phyloP scores from a whole-genome alignment of 2,329 filamentous ascomycete species.

The Sporothrix inflata region DNA sequence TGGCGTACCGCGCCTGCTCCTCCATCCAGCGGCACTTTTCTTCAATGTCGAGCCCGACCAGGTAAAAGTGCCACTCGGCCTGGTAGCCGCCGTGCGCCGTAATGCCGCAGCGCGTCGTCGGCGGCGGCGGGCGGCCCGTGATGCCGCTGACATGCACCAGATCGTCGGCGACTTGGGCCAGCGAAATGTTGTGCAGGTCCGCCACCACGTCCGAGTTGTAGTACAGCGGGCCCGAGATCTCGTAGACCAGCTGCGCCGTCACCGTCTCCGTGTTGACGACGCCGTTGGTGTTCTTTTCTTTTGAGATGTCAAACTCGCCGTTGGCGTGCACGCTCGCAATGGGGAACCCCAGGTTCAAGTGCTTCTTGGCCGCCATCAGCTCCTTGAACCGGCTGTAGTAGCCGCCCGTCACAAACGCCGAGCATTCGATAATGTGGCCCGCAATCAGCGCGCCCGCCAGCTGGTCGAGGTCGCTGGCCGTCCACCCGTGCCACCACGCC shows the following conservation, averaged over 20 bases:
- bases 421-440: constrained; percentile 37
- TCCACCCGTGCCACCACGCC: constrained; percentile 36
- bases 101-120: constrained; percentile 44
- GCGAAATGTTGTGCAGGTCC: constrained; percentile 41
- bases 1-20: constrained; percentile 31
- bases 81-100: constrained; percentile 41
- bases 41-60: constrained; percentile 26
- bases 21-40: constrained; percentile 32
- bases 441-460: constrained; percentile 35
- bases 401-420: constrained; percentile 39
- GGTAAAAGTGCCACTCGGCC: constrained; percentile 28
- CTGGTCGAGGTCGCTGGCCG: constrained; percentile 30
- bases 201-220: constrained; percentile 44
- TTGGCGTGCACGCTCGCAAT: constrained; percentile 30
- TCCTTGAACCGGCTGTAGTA: constrained; percentile 40
- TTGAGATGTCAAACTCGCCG: constrained; percentile 32
- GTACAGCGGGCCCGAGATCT: constrained; percentile 44
- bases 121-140: constrained; percentile 41
- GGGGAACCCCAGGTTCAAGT: constrained; percentile 36
- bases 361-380: constrained; percentile 31
- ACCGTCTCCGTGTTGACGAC: constrained; percentile 34
- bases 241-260: constrained; percentile 43
- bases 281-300: constrained; percentile 37
- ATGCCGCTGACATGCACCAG: constrained; percentile 41
- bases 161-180: constrained; percentile 49